phyloP scores from a whole-genome alignment of 2,329 filamentous ascomycete species.

The Alternaria novae-zelandiae region DNA sequence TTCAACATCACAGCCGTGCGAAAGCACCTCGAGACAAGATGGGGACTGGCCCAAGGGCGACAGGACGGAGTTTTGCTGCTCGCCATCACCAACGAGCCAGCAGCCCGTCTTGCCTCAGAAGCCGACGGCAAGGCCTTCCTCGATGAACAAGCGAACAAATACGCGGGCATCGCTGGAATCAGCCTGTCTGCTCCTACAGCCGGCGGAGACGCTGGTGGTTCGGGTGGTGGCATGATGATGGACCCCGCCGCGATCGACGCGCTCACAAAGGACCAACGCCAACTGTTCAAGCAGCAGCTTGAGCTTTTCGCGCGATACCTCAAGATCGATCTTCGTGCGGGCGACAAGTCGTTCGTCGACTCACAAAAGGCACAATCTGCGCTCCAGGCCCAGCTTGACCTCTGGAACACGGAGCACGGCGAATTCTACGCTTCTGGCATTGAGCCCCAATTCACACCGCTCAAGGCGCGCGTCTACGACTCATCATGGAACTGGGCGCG shows the following conservation, averaged over 20 bases:
- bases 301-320: slow-evolving; percentile 94
- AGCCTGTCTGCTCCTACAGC: slow-evolving; percentile 76
- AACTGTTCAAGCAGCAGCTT: slow-evolving; percentile 97
- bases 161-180: slow-evolving; percentile 82
- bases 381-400: slow-evolving; percentile 89
- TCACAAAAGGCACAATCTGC: slow-evolving; percentile 86
- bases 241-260: slow-evolving; percentile 96
- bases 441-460: slow-evolving; percentile 87
- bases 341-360: slow-evolving; percentile 88
- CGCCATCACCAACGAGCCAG: slow-evolving; percentile 90
- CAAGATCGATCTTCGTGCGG: slow-evolving; percentile 95
- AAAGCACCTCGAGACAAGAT: slow-evolving; percentile 93
- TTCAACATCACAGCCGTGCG: slow-evolving; percentile 97
- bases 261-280: slow-evolving; percentile 93
- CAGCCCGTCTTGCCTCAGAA: slow-evolving; percentile 86
- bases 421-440: slow-evolving; percentile 96
- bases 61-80: slow-evolving; percentile 91
- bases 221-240: slow-evolving; percentile 96
- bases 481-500: slow-evolving; percentile 99
- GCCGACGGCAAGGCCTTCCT: slow-evolving; percentile 91
- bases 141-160: slow-evolving; percentile 87
- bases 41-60: slow-evolving; percentile 84
- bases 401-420: slow-evolving; percentile 95
- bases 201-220: slow-evolving; percentile 74
- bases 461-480: slow-evolving; percentile 96